A percentile compares a stretch with the other conserved stretches of the same genome.
Evolutionary conservation across 1,139 yeast species (phyloP).

Genomic region (Blastobotrys elegans): DNA sequence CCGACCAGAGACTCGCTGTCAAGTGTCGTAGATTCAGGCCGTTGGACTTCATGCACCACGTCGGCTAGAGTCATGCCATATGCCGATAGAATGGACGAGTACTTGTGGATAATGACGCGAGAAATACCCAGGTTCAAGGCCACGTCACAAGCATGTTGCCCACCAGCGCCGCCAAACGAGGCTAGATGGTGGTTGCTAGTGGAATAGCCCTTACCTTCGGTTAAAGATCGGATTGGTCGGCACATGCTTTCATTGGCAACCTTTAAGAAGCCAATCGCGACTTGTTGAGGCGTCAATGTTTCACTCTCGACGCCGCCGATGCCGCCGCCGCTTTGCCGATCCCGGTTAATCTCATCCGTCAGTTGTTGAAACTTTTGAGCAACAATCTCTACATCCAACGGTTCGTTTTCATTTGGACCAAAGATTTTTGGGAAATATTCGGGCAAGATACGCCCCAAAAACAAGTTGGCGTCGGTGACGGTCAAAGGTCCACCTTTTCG

Average conservation of each 20-base stretch:
- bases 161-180: slow-evolving; percentile 53
- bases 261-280: slow-evolving; percentile 47
- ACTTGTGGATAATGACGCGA: slow-evolving; percentile 43
- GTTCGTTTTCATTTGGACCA: slow-evolving; percentile 48
- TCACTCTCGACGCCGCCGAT: slow-evolving; percentile 13
- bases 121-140: slow-evolving; percentile 43
- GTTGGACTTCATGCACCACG: slow-evolving; percentile 53
- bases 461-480: slow-evolving; percentile 50
- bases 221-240: slow-evolving; percentile 46
- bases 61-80: slow-evolving; percentile 52
- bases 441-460: slow-evolving; percentile 47
- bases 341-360: slow-evolving; percentile 38
- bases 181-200: slow-evolving; percentile 43
- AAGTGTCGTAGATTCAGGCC: slow-evolving; percentile 43
- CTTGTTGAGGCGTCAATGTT: slow-evolving; percentile 39
- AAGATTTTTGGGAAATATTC: slow-evolving; percentile 50
- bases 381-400: slow-evolving; percentile 42
- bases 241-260: slow-evolving; percentile 52
- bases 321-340: slow-evolving; percentile 1
- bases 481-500: slow-evolving; percentile 55
- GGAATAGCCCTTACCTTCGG: slow-evolving; percentile 47
- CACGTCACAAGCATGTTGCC: slow-evolving; percentile 47
- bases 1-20: slow-evolving; percentile 31
- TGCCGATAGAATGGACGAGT: slow-evolving; percentile 48
- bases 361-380: slow-evolving; percentile 39